Evolutionary conservation across 1,139 yeast genomes (phyloP).

Genomic region (Blastobotrys elegans): DNA sequence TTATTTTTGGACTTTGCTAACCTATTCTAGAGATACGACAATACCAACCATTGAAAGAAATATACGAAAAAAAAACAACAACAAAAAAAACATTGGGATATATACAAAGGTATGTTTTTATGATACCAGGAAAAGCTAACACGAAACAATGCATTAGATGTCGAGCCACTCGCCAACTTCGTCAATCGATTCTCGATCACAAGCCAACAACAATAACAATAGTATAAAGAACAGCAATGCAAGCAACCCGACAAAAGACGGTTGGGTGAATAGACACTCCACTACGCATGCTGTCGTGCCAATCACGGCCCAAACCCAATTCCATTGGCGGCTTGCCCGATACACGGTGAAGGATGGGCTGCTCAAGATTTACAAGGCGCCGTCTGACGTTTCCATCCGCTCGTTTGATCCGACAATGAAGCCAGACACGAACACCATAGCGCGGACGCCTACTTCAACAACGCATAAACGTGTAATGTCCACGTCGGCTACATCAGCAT

Average conservation of each 20-base stretch:
- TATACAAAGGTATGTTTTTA: neutral
- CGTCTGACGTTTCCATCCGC: conserved; percentile 29
- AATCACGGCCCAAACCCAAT: conserved; percentile 1
- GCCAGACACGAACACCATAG: neutral
- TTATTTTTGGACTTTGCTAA: neutral
- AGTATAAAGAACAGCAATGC: neutral
- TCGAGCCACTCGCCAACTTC: conserved; percentile 12
- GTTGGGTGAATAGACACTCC: conserved; percentile 25
- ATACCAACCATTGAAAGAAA: neutral
- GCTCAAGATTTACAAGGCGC: conserved; percentile 30
- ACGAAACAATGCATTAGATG: conserved; percentile 2
- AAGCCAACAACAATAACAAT: neutral
- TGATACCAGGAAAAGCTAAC: neutral
- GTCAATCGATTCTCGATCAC: conserved; percentile 10
- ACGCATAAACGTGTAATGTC: conserved; percentile 11
- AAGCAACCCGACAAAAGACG: conserved; percentile 13
- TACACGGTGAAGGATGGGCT: conserved; percentile 31
- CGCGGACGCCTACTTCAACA: neutral
- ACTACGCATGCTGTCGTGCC: conserved; percentile 8
- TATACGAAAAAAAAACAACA: neutral
- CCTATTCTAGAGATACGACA: neutral
- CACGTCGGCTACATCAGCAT: conserved; percentile 5
- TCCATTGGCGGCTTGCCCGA: conserved; percentile 30
- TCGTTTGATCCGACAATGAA: conserved; percentile 26
- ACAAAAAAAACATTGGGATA: neutral